Evolutionary conservation across 495 filamentous ascomycete genomes (phyloP).

Genomic region (Chaetomium cochliodes): DNA sequence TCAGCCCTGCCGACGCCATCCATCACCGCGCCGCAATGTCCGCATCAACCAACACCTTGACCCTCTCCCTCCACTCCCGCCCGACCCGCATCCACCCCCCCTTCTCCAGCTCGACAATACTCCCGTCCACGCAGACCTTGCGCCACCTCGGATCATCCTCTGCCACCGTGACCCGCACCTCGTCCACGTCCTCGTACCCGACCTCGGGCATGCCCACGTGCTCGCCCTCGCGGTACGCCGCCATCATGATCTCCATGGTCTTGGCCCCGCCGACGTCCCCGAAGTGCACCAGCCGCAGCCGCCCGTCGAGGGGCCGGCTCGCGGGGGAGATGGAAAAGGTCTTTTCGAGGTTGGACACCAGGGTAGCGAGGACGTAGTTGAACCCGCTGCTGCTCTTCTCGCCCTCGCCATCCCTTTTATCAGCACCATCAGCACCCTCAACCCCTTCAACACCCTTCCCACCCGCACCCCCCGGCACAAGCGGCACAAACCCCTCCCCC

Average conservation of each 20-base stretch:
- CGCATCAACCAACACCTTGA: conserved; percentile 37
- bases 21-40: too few species aligned
- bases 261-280: conserved; percentile 58
- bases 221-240: conserved; percentile 69
- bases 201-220: conserved; percentile 61
- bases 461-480: too few species aligned
- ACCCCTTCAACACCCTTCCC: neutral
- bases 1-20: too few species aligned
- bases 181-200: conserved; percentile 63
- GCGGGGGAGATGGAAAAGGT: conserved; percentile 74
- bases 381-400: conserved; percentile 35
- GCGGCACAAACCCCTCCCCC: neutral
- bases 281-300: conserved; percentile 71
- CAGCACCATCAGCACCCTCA: neutral
- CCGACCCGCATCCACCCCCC: conserved; percentile 69
- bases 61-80: conserved; percentile 31
- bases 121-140: conserved; percentile 84
- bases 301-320: conserved; percentile 63
- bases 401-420: neutral
- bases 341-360: conserved; percentile 77
- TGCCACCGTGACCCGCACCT: conserved; percentile 61
- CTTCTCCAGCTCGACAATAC: conserved; percentile 67
- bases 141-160: conserved; percentile 70
- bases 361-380: conserved; percentile 71
- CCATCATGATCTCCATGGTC: conserved; percentile 71